phyloP scores from a whole-genome alignment of 768 basidiomycete genomes.

The Phlebiopsis gigantea region DNA sequence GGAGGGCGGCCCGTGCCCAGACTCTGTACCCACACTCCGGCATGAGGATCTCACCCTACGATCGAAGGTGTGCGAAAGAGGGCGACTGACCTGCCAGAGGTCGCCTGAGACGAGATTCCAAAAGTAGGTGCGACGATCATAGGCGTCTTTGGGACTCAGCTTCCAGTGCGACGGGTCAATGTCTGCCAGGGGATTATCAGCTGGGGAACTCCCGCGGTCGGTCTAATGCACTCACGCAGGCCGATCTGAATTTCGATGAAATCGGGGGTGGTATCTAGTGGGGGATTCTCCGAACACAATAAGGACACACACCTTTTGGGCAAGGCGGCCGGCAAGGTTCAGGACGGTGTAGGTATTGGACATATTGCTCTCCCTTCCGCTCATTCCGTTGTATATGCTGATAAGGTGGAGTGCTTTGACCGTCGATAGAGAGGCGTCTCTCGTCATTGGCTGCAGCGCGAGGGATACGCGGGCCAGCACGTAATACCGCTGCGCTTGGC shows the following conservation, averaged over 20 bases:
- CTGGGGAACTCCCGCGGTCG: neutral
- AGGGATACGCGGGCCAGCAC: slow-evolving; percentile 57
- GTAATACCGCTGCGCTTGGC: slow-evolving; percentile 49
- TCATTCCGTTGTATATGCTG: slow-evolving; percentile 67
- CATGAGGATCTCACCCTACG: neutral
- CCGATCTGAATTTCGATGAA: slow-evolving; percentile 15
- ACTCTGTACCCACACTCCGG: slow-evolving; percentile 35
- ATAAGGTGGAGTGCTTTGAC: slow-evolving; percentile 64
- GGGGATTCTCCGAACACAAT: neutral
- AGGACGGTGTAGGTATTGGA: slow-evolving; percentile 49
- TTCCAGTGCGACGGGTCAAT: slow-evolving; percentile 48
- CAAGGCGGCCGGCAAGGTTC: slow-evolving; percentile 15
- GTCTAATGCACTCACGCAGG: slow-evolving; percentile 14
- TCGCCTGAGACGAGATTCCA: slow-evolving; percentile 45
- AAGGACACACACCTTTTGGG: slow-evolving; percentile 16
- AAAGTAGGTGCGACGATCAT: slow-evolving; percentile 50
- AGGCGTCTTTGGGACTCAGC: slow-evolving; percentile 43
- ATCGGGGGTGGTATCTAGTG: neutral
- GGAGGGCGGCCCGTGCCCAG: slow-evolving; percentile 65
- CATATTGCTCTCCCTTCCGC: slow-evolving; percentile 47
- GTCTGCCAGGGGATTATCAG: slow-evolving; percentile 25
- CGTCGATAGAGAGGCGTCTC: slow-evolving; percentile 53
- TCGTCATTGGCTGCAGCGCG: slow-evolving; percentile 58
- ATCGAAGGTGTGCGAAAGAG: neutral
- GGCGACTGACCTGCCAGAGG: slow-evolving; percentile 43